phyloP scores from a whole-genome alignment of 257 asterid species.

The Solanum clarkiae region DNA sequence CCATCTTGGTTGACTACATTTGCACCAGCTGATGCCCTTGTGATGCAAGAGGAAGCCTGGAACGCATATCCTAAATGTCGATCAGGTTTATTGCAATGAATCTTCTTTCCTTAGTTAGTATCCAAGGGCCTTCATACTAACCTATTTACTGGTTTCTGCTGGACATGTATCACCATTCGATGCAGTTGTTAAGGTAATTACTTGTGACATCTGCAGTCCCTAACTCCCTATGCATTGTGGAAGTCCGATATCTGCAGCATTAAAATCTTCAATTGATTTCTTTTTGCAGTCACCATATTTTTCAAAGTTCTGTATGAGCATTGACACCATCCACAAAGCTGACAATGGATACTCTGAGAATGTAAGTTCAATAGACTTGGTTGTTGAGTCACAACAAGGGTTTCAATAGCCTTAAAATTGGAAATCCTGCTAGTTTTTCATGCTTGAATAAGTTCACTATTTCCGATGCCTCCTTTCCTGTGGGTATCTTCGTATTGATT shows the following conservation, averaged over 20 bases:
- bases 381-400: not conserved
- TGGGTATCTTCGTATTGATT: not conserved
- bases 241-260: not conserved
- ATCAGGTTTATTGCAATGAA: not conserved
- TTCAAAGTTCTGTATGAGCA: conserved; percentile 30
- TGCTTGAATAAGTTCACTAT: not conserved
- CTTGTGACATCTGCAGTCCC: not conserved
- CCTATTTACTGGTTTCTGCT: conserved; percentile 8
- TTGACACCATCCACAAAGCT: conserved; percentile 5
- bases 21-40: conserved; percentile 8
- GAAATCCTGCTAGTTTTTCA: not conserved
- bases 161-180: conserved; percentile 1
- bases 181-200: conserved; percentile 71
- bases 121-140: not conserved
- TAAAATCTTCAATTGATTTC: not conserved
- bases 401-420: not conserved
- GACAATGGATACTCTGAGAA: conserved; percentile 47
- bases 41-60: conserved; percentile 13
- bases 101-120: not conserved
- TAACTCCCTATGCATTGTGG: not conserved
- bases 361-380: conserved; percentile 29
- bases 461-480: not conserved
- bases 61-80: conserved; percentile 4
- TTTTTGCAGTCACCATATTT: conserved; percentile 74
- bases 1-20: conserved; percentile 8